These are phyloP conservation scores for Cyclotella cryptica DNA, from an alignment of 108 stramenopile genomes.

Conservation along the genomic window DNA sequence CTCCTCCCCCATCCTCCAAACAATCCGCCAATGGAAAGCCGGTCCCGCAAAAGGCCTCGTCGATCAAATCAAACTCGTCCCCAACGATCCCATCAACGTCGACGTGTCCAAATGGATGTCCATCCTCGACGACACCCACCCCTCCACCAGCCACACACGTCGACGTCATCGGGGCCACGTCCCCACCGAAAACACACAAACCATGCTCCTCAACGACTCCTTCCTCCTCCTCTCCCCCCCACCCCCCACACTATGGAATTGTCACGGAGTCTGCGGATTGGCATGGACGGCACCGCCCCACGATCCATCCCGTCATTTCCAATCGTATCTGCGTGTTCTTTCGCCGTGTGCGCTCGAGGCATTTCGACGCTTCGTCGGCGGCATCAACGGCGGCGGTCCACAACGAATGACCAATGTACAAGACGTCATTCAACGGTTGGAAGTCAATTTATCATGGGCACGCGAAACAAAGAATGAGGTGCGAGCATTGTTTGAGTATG, in stretches of 20 bases:
- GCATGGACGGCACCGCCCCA: slow-evolving; percentile 31
- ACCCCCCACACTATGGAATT: slow-evolving; percentile 36
- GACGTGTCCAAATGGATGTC: slow-evolving; percentile 42
- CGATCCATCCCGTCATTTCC: slow-evolving; percentile 32
- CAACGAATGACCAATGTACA: slow-evolving; percentile 27
- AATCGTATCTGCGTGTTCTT: slow-evolving; percentile 36
- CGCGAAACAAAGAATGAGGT: no score
- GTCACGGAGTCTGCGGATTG: slow-evolving; percentile 40
- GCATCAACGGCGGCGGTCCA: no score
- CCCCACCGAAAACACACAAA: slow-evolving; percentile 28
- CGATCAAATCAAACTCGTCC: slow-evolving; percentile 21
- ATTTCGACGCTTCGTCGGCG: slow-evolving; percentile 11
- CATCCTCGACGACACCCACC: slow-evolving; percentile 4
- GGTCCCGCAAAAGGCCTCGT: not conserved
- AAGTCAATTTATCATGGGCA: slow-evolving; percentile 43
- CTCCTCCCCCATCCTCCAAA: not conserved
- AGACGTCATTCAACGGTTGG: slow-evolving; percentile 42
- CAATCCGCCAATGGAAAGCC: not conserved
- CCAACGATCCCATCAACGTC: slow-evolving; percentile 40
- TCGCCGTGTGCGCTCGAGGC: slow-evolving; percentile 29
- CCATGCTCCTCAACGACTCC: slow-evolving; percentile 47
- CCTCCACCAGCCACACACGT: no score
- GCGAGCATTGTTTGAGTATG: slow-evolving; percentile 36
- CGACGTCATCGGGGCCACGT: no score
- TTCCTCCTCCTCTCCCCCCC: slow-evolving; percentile 28